Percentiles rank a stretch among this genome's conserved stretches.
Evolutionary conservation across 306 rosid genomes (phyloP).

Genomic region (Prunus kanzakura): DNA sequence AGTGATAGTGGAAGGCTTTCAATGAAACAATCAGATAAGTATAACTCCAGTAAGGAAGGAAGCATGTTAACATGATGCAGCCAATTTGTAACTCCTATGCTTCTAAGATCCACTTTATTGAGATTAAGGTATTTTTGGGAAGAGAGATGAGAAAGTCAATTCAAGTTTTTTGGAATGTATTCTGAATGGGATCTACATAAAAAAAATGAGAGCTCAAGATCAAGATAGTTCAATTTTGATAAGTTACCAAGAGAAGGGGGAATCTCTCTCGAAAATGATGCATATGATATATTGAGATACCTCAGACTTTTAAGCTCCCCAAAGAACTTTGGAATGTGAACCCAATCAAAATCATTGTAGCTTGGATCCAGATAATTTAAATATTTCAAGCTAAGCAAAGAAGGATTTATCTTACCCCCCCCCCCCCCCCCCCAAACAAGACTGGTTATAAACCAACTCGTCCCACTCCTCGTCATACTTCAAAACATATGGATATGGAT

Average conservation of each 20-base stretch:
- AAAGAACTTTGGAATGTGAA: not conserved
- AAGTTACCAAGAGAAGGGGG: constrained; percentile 14
- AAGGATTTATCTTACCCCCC: constrained; percentile 3
- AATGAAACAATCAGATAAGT: too few relatives aligned
- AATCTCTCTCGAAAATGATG: not conserved
- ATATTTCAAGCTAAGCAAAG: not conserved
- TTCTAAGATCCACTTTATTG: not conserved
- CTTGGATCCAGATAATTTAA: not conserved
- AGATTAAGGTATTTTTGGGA: too few relatives aligned
- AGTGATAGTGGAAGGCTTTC: not conserved
- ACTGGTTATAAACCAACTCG: not conserved
- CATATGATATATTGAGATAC: constrained; percentile 12
- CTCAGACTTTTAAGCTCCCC: not conserved
- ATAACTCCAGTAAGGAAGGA: constrained; percentile 11
- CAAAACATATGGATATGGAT: too few relatives aligned
- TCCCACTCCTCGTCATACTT: not conserved
- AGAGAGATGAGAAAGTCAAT: too few relatives aligned
- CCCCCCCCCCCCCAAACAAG: not conserved
- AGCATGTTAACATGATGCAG: constrained; percentile 15
- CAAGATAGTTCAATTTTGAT: constrained; percentile 22
- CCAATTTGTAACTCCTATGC: not conserved
- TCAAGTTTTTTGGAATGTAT: too few relatives aligned
- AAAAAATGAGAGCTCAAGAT: too few relatives aligned
- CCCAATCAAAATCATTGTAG: not conserved
- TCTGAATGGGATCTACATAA: too few relatives aligned